Conservation (phyloP, 148 eudicot genomes). For the Fallopia convolvulus region DNA sequence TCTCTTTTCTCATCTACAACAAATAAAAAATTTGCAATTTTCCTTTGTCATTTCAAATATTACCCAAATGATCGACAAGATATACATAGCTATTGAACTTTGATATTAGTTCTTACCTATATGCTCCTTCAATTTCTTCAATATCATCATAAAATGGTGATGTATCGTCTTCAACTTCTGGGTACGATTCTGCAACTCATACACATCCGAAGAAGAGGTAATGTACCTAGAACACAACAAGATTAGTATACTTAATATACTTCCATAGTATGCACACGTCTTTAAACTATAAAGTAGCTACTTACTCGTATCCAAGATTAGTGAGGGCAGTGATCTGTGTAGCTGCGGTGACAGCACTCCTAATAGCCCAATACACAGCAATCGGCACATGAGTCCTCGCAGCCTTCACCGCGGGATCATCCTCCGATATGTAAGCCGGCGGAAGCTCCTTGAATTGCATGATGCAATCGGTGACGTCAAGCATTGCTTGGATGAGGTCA, state of each 20-base stretch:
- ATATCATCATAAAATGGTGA: slow-evolving; percentile 37
- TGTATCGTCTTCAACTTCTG: slow-evolving; percentile 45
- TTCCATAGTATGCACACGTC: too few species aligned
- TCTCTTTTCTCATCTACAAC: slow-evolving; percentile 39
- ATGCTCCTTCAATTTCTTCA: slow-evolving; percentile 23
- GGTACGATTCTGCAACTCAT: slow-evolving; percentile 52
- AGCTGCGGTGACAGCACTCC: slow-evolving; percentile 37
- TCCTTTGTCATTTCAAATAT: background rate
- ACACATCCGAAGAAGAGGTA: slow-evolving; percentile 32
- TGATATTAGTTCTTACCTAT: slow-evolving; percentile 23
- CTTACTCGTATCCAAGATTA: slow-evolving; percentile 23
- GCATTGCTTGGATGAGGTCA: slow-evolving; percentile 27
- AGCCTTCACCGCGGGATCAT: slow-evolving; percentile 22
- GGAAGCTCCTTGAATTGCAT: slow-evolving; percentile 26
- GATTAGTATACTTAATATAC: too few species aligned
- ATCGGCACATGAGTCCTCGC: slow-evolving; percentile 28
- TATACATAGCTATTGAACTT: background rate
- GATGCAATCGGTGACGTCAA: slow-evolving; percentile 27
- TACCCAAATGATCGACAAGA: background rate
- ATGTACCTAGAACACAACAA: slow-evolving; percentile 17
- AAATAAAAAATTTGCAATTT: background rate
- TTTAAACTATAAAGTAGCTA: background rate
- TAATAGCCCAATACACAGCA: slow-evolving; percentile 38
- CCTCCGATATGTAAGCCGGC: slow-evolving; percentile 18
- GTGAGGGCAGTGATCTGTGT: slow-evolving; percentile 33